A percentile compares a stretch with the other conserved stretches of the same genome.
Evolutionary conservation across 2,329 filamentous ascomycete genomes (phyloP).

Genomic region (Botrytis tulipae): DNA sequence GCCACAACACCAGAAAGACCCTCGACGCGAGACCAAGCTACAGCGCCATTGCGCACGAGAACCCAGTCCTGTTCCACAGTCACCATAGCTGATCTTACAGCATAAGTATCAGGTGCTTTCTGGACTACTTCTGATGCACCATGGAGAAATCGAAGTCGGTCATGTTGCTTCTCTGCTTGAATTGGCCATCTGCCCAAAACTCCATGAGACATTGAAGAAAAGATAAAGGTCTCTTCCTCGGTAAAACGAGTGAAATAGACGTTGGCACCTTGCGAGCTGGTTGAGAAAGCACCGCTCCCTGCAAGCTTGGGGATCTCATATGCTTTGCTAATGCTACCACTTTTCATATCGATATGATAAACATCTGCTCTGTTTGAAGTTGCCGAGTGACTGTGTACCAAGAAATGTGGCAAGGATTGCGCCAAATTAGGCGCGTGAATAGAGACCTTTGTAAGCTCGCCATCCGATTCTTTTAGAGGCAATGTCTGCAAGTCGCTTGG

Average conservation of each 20-base stretch:
- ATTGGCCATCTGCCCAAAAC: conserved; percentile 72
- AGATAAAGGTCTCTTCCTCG: conserved; percentile 67
- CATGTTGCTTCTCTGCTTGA: conserved; percentile 44
- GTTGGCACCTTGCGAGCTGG: conserved; percentile 73
- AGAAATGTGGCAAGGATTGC: conserved; percentile 75
- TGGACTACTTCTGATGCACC: conserved; percentile 80
- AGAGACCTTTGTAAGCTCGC: conserved; percentile 53
- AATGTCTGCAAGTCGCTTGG: conserved; percentile 55
- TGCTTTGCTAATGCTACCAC: conserved; percentile 66
- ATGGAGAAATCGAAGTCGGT: conserved; percentile 52
- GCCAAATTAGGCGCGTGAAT: conserved; percentile 73
- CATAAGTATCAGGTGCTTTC: conserved; percentile 64
- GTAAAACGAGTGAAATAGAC: conserved; percentile 88
- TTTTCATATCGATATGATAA: conserved; percentile 76
- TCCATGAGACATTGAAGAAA: conserved; percentile 75
- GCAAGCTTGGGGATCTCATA: conserved; percentile 73
- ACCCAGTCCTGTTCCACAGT: conserved; percentile 72
- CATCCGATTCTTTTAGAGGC: conserved; percentile 47
- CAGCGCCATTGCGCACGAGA: conserved; percentile 76
- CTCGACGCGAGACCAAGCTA: conserved; percentile 79
- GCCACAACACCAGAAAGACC: conserved; percentile 76
- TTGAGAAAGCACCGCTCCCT: conserved; percentile 73
- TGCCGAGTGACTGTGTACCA: conserved; percentile 75
- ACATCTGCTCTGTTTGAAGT: conserved; percentile 78
- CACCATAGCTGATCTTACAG: conserved; percentile 73